Evolutionary conservation across 305 asterid species (phyloP), one percentile per base, ranked within the genome.

Genomic region (Plantago rigida): DNA sequence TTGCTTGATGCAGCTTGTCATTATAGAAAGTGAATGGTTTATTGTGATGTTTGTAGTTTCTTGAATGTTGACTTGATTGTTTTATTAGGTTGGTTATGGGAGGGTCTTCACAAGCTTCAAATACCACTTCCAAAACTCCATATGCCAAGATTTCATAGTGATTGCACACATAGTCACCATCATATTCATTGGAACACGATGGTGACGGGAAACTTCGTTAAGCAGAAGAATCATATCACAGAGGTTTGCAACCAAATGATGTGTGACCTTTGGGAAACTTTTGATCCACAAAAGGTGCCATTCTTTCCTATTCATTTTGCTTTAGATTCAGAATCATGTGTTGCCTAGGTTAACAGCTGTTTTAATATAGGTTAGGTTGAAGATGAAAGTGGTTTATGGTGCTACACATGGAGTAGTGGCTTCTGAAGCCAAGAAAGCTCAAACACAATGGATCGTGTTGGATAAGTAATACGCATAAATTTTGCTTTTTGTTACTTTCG

Each of bases 381-480:
- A 77, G 79, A 69, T 90, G 78, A 87, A 87, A 76, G 86, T 87
- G 36, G 63, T 90, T 49, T 77, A 72, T 48, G 86, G 74, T 45
- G 78, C 85, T 47, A 75, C 75, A 63, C 74, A 76, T 65, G 96
- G 95, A 72, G 82, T 59, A 10, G 94, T 90, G 52, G 95, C 87
- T 60, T 81, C 86, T 58, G 95, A 90, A 70, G 92, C 94, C 60
- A 81, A 79, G 81, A 81, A 69, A 71, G 71, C 77, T 72, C 84
- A 70, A 59, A 49, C 94, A 41, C 80, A 79, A 55, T 90, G 97
- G 97, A 85, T 90, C 54, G 77, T 90, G 42, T 72, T 90, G 78
- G 97, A 90, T 69, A 90, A 80, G 97, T 90, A 90, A 77, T 76
- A 59, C 53, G 47, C 59, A 24, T 26, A 17, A 66, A 44, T 9